These are phyloP conservation scores for Aspergillus puulaauensis DNA, from an alignment of 2,329 filamentous ascomycete genomes.

Conservation along the genomic window DNA sequence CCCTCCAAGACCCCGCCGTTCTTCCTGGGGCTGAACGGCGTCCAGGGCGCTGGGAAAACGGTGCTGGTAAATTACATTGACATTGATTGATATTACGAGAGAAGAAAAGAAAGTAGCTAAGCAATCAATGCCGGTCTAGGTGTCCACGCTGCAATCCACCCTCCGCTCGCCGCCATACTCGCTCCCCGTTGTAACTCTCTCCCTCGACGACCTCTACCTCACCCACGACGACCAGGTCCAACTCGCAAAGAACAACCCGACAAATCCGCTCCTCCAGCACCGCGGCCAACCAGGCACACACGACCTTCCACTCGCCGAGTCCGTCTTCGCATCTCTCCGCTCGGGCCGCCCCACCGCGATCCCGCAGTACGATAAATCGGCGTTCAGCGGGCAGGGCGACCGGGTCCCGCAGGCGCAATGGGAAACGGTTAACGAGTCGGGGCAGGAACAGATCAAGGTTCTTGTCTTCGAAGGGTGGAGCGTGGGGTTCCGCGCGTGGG, in stretches of 20 bases:
- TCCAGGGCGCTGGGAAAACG: slow-evolving; percentile 91
- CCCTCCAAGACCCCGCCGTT: slow-evolving; percentile 59
- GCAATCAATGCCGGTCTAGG: slow-evolving; percentile 32
- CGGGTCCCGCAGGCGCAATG: slow-evolving; percentile 64
- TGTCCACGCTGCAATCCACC: slow-evolving; percentile 62
- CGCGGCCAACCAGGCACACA: slow-evolving; percentile 84
- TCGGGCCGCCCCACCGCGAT: slow-evolving; percentile 57
- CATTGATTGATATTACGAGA: too few species aligned
- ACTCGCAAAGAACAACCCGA: slow-evolving; percentile 64
- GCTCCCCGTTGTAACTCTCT: slow-evolving; percentile 68
- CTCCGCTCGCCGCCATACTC: slow-evolving; percentile 59
- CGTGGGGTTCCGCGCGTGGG: slow-evolving; percentile 73
- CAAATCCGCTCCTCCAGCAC: slow-evolving; percentile 75
- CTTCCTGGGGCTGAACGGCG: slow-evolving; percentile 83
- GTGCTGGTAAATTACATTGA: slow-evolving; percentile 61
- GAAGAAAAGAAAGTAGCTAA: neutral
- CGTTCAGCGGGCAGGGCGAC: slow-evolving; percentile 73
- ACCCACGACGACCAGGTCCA: slow-evolving; percentile 65
- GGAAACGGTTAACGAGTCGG: slow-evolving; percentile 50
- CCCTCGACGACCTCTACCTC: slow-evolving; percentile 89
- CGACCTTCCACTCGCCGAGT: slow-evolving; percentile 64
- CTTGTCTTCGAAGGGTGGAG: slow-evolving; percentile 91
- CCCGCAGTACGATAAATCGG: slow-evolving; percentile 82
- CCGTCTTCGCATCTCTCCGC: slow-evolving; percentile 63
- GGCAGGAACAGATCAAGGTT: slow-evolving; percentile 50